Percentiles rank a stretch among this genome's conserved stretches.
phyloP scores from a whole-genome alignment of 768 basidiomycete genomes.

The Rhodotorula diobovata region DNA sequence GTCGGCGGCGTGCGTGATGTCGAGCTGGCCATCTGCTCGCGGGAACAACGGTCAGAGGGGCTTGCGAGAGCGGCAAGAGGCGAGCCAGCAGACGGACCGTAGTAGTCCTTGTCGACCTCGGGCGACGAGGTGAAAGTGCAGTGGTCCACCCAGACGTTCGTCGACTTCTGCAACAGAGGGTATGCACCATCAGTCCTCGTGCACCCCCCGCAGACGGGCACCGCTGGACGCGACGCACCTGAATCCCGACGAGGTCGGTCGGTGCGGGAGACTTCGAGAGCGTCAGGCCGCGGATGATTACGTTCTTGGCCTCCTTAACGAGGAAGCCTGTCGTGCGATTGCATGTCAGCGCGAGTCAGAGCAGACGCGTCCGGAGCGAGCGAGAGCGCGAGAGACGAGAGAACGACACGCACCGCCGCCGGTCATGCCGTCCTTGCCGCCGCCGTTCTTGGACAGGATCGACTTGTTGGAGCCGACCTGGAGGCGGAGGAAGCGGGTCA shows the following conservation, averaged over 20 bases:
- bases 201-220: too few species aligned
- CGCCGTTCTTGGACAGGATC: background rate
- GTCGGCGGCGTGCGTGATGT: background rate
- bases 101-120: background rate
- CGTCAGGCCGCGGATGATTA: background rate
- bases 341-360: too few species aligned
- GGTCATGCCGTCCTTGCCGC: background rate
- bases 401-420: background rate
- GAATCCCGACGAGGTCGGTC: background rate
- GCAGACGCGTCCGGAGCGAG: too few species aligned
- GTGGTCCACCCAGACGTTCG: slow-evolving; percentile 1
- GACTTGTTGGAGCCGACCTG: background rate
- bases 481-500: too few species aligned
- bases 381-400: too few species aligned
- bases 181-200: too few species aligned
- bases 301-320: background rate
- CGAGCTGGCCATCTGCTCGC: background rate
- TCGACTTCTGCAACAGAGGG: background rate
- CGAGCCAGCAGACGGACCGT: background rate
- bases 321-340: background rate
- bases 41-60: background rate
- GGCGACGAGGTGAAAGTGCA: background rate
- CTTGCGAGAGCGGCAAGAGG: background rate
- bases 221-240: background rate
- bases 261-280: background rate